Base-by-base conservation (phyloP, 352 stramenopile genomes). In the Globisporangium lucens region DNA sequence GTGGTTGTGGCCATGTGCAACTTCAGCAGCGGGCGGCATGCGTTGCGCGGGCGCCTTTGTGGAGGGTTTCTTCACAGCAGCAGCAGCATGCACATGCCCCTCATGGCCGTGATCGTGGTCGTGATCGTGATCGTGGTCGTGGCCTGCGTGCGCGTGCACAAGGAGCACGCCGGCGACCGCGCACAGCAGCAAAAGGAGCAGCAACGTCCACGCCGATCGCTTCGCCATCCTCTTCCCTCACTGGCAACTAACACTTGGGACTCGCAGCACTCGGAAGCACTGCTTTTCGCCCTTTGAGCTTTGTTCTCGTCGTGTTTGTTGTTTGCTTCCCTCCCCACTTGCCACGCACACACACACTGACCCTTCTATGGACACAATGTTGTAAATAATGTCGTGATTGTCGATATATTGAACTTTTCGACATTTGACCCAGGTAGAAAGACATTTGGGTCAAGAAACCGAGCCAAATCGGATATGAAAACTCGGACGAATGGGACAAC, bases 51-150 rank as follows among this genome's bases (percentile, higher is more conserved):
- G 9, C 1, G 47, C 12, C n/a, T 55, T 24, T 2, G 49, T 57
- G 22, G 51, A 13, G 33, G 47, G 30, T 24, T 56, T 46, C 36
- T 27, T 60, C 41, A 52, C 41, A n/a, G 33, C 33, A 22, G 72
- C 53, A 13, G 33, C 9, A 20, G 71, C 53, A 41, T 78, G 62
- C 3, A 67, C 51, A 38, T 38, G 35, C 35, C 35, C 35, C 24
- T 24, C 24, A 24, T 24, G 24, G 35, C 13, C 30, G 24, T 75
- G 60, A 47, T 58, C 29, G 20, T 71, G 63, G 49, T 65, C 30
- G 9, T 70, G 33, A 52, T 63, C 35, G 17, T 76, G 47, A 10
- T 38, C 8, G 35, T 38, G 69, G 4, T 68, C 67, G 58, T 78
- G 65, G 7, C 55, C 63, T 15, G 43, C 64, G 22, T 69, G 64